Base-by-base conservation (phyloP, 495 filamentous ascomycete genomes). In the Podospora bellae-mahoneyi region DNA sequence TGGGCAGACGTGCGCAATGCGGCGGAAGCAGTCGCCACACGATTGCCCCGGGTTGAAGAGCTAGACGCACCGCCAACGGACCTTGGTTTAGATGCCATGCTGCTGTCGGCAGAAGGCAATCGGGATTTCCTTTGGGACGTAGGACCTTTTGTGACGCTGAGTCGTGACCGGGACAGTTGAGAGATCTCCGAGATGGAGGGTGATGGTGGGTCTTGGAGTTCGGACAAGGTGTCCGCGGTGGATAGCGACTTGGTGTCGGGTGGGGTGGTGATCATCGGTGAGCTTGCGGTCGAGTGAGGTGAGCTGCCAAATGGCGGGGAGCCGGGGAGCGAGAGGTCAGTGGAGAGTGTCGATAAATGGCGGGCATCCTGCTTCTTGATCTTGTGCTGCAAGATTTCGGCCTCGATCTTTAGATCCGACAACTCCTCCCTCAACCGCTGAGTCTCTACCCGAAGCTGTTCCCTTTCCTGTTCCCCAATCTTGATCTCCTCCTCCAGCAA, bases 401-500 rank as follows among this genome's bases (percentile, higher is more conserved):
- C 90, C 73, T 99, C 95, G 64, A 99, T 90, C 83, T 90, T 94
- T 64, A 97, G 85, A 74, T 99, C 95, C 2, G 91, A 91, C 9
- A 97, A 82, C 73, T 99, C 95, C 73, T 97, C 93, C 19, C 91
- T 87, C 62, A 98, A 79, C 61, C 94, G 82, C 75, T 99, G 95
- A 4, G 89, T 86, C 68, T 97, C 92, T 71, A 98, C 97, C 63
- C 95, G 87, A 54, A 99, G 81, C 20, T 78, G 72, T 77, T 99
- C 94, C 70, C 95, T 85, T 78, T 99, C 95, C 75, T 94, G 89
- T 75, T 99, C 95, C 9, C 93, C 93, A 39, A 84, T 82, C 75
- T 90, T 92, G 72, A 98, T 89, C 77, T 99, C 95, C 77, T 97
- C 93, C 75, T 99, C 95, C 78, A 97, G 84, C 86, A 99, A 88